Conservation (phyloP, 352 stramenopile species). For the Phytopythium aichiense region DNA sequence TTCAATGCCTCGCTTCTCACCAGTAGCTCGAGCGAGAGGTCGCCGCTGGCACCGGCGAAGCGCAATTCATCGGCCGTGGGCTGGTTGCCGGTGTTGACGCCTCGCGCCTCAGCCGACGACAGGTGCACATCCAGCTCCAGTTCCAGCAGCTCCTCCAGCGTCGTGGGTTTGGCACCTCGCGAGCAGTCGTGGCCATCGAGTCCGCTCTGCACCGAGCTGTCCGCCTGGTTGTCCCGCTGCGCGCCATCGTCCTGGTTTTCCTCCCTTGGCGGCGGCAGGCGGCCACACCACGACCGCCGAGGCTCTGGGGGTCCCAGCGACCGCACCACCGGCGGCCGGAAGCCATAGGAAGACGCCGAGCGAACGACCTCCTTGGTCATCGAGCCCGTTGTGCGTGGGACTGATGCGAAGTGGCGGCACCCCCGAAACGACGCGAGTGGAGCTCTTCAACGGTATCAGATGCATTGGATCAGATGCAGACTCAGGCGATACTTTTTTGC, state of each 20-base stretch:
- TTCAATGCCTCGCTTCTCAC: conserved; percentile 15
- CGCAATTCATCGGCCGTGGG: conserved; percentile 3
- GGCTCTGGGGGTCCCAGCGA: background rate
- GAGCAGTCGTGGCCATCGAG: background rate
- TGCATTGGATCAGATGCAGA: background rate
- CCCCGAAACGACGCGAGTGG: conserved; percentile 4
- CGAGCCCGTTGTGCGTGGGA: too few species aligned
- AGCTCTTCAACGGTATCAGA: background rate
- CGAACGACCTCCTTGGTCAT: conserved; percentile 5
- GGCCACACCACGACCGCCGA: background rate
- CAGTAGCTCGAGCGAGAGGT: conserved; percentile 57
- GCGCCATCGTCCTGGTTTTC: conserved; percentile 4
- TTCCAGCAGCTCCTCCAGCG: conserved; percentile 42
- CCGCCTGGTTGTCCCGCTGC: conserved; percentile 4
- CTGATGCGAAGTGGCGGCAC: background rate
- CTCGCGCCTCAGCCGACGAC: conserved; percentile 5
- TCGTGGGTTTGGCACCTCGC: conserved; percentile 12
- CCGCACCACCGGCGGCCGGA: background rate
- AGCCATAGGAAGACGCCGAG: background rate
- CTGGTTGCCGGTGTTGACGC: conserved; percentile 12
- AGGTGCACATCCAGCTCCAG: conserved; percentile 41
- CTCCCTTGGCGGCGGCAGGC: background rate
- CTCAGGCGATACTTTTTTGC: background rate
- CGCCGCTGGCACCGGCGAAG: conserved; percentile 3
- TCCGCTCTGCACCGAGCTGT: background rate